Evolutionary conservation across 768 basidiomycete genomes (phyloP), one percentile per base, ranked within the genome.

Genomic region (Termitomyces bulborhizus): DNA sequence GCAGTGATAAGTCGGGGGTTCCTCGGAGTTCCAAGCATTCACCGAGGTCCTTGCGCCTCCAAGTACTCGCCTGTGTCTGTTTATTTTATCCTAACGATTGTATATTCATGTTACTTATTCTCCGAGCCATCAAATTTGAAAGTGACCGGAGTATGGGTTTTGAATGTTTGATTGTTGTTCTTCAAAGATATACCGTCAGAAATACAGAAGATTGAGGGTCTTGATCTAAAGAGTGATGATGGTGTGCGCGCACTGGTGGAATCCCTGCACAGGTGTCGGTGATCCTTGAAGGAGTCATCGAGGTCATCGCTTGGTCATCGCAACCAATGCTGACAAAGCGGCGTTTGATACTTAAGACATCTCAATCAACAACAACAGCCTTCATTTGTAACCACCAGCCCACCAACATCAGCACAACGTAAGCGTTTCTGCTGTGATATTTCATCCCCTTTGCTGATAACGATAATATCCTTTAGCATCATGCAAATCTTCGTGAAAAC

Each of bases 401-500:
- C 29, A 29, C 29, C 55, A 46, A 49, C 51, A 49, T 39, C 48
- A 49, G 3, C 13, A 36, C 43, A 53, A 24, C 40, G 55, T 51
- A 53, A 54, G 46, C 21, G 32, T 21, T 11, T 41, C 9, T 37
- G 13, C 16, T 24, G 4, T 15, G 11, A 21, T 29, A 1, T n/a
- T 13, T 3, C 13, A 18, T 2, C 9, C 4, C 29, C 13, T 37
- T 49, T 15, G 15, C 56, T 53, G 5, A 54, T 21, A 42, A 18
- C 29, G 5, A 54, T 21, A 42, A 18, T 26, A 18, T 11, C 27
- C 12, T 21, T 27, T 6, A 18, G 39, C 34, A 63, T 51, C 54
- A 63, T 63, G 62, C 62, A 63, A 44, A 63, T 63, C 57, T 60
- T 60, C 6, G 59, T 60, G 37, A 60, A 60, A 48, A 59, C 58